Base-by-base conservation (phyloP, 495 filamentous ascomycete genomes). In the Penicillium paxilli region DNA sequence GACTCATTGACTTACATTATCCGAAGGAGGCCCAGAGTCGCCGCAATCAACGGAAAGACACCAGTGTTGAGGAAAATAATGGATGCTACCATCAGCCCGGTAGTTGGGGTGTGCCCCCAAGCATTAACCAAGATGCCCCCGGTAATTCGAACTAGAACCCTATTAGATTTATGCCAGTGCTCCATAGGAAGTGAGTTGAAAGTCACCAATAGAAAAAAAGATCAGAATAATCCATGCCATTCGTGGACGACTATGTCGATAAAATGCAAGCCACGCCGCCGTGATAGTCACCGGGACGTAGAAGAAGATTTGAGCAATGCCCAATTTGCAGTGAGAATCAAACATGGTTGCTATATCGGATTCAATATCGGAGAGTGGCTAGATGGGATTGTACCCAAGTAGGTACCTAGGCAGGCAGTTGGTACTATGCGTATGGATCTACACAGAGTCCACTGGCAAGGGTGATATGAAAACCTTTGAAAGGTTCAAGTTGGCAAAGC, bases 51-150 rank as follows among this genome's bases (percentile, higher is more conserved):
- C 8, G 66, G 66, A 24, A 67, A 59, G 12, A 65, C 49, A 30
- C 66, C 66, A 10, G 61, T 51, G 45, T 64, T 65, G 24, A 63
- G 47, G 5, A 69, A 57, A 22, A 69, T 69, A 12, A 51, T 37
- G 3, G 64, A 44, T 3, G 61, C 64, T 2, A 67, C 45, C 25
- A 53, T 51, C 14, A 69, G 52, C 5, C 63, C 60, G 3, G 44
- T 60, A 23, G 38, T 55, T 24, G 56, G 48, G 1, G 55, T 33
- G 3, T 65, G 45, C 10, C 61, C 59, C 33, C 54, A 61, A 9
- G 67, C 38, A 19, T 16, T 19, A n/a, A 38, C 35, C 16, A 38
- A n/a, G 17, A 38, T 38, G 5, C 35, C 35, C 4, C 30, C 30
- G 3, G 54, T 55, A 11, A 68, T 24, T 8, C 63, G 63, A 35